Evolutionary conservation across 2,329 filamentous ascomycete species (phyloP), one percentile per base, ranked within the genome.

Genomic region (Phyllosticta citribraziliensis): DNA sequence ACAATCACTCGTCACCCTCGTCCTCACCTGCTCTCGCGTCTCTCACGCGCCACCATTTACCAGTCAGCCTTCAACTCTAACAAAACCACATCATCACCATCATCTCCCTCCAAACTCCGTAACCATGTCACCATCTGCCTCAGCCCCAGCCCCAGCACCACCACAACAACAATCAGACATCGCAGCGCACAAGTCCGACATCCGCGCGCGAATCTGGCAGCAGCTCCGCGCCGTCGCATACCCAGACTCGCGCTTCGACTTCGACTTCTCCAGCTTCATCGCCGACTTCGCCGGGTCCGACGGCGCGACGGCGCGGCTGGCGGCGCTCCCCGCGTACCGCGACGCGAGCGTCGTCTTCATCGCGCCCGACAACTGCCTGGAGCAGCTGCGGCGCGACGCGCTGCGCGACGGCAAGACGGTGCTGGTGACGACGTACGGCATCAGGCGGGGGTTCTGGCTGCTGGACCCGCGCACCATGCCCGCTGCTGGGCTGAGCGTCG

Each of bases 291-390:
- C 68, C 5, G 70, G 69, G 55, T 78, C 76, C 0, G 59, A 67
- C 2, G 62, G 65, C 0, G 76, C 76, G 1, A 68, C 69, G 17
- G 64, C 68, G 6, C 69, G 67, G 40, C 64, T 78, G 2, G 59
- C 66, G 1, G 60, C 67, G 3, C 65, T 76, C 17, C 66, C 69
- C 3, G 69, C 66, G 58, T 78, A 77, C 63, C 55, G 64, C 19
- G 57, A 63, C 9, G 70, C 72, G 3, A 51, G 61, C 11, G 67
- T 68, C 4, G 63, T 79, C 54, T 77, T 78, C 63, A 71, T 76
- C 22, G 74, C 75, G 5, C 73, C 75, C 2, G 76, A 79, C 64
- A 78, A 77, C 62, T 77, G 75, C 65, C 69, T 79, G n/a, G 75
- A 78, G 64, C 65, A 70, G 9, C 67, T 79, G 25, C 70, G 76